These are phyloP conservation scores for Rhododendron griersonianum DNA, from an alignment of 148 eudicot species.

Conservation along the genomic window DNA sequence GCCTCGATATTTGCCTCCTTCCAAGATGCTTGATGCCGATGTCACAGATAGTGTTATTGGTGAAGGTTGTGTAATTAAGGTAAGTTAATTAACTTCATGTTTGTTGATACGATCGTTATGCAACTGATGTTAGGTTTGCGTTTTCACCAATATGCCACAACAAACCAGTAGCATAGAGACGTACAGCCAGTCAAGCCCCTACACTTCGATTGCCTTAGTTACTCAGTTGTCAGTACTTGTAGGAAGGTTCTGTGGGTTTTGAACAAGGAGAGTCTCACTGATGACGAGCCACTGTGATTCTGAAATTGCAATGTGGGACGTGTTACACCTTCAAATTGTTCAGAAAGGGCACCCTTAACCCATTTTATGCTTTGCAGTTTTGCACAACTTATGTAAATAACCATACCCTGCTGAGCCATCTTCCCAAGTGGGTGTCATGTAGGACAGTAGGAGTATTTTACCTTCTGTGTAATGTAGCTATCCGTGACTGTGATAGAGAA, in stretches of 20 bases:
- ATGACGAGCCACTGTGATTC: not conserved
- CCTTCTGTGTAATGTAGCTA: not conserved
- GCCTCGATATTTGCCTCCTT: constrained; percentile 97
- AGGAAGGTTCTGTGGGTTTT: not conserved
- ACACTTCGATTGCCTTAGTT: not conserved
- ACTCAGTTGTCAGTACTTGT: not conserved
- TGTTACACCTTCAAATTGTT: not conserved
- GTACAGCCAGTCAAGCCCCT: not conserved
- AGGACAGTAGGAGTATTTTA: not conserved
- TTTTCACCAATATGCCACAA: not conserved
- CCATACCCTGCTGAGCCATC: not conserved
- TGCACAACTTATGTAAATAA: not conserved
- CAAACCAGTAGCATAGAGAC: not conserved
- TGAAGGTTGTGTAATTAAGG: constrained; percentile 98
- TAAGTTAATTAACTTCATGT: constrained; percentile 15
- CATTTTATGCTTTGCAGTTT: not conserved
- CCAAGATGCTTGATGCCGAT: constrained; percentile 97
- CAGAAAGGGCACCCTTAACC: not conserved
- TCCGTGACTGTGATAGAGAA: not conserved
- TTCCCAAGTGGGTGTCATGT: not conserved
- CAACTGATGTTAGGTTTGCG: not conserved
- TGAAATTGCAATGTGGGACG: not conserved
- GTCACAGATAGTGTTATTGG: constrained; percentile 95
- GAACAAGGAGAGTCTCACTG: not conserved
- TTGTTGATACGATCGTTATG: not conserved